phyloP scores from a whole-genome alignment of 1,284 basidiomycete genomes.

The Ganoderma boninense region DNA sequence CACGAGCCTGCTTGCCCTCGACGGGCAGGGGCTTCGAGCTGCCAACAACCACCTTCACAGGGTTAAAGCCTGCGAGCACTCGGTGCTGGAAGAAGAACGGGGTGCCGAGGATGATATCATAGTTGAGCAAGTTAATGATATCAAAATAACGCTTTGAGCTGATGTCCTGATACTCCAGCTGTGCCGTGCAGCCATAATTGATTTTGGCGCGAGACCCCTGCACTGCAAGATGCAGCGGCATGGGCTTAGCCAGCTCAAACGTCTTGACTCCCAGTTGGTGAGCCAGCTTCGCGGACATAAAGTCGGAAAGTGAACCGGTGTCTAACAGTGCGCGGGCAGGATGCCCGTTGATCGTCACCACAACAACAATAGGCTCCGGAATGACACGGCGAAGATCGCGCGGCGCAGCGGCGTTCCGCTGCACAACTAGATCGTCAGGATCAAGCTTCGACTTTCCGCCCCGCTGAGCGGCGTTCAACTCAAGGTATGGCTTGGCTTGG shows the following conservation, averaged over 20 bases:
- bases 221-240: slow-evolving; percentile 40
- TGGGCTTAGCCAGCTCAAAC: slow-evolving; percentile 32
- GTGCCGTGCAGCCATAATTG: neutral
- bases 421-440: neutral
- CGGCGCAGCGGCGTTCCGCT: neutral
- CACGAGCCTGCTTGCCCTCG: slow-evolving; percentile 21
- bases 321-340: slow-evolving; percentile 43
- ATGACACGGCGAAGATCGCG: slow-evolving; percentile 2
- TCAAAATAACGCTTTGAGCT: slow-evolving; percentile 35
- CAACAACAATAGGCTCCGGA: slow-evolving; percentile 43
- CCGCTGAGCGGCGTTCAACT: neutral
- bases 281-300: slow-evolving; percentile 46
- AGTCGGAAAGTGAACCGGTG: slow-evolving; percentile 46
- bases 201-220: slow-evolving; percentile 14
- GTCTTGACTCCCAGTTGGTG: slow-evolving; percentile 42
- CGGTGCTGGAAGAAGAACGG: slow-evolving; percentile 7
- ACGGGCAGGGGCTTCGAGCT: slow-evolving; percentile 6
- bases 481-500: neutral
- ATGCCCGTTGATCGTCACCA: slow-evolving; percentile 42
- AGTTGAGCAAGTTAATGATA: slow-evolving; percentile 1
- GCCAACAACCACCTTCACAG: neutral
- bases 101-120: slow-evolving; percentile 1
- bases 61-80: neutral
- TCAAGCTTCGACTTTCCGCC: neutral
- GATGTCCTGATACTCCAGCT: slow-evolving; percentile 41